phyloP scores from a whole-genome alignment of 2,329 filamentous ascomycete species.

The Myriosclerotinia scirpicola region DNA sequence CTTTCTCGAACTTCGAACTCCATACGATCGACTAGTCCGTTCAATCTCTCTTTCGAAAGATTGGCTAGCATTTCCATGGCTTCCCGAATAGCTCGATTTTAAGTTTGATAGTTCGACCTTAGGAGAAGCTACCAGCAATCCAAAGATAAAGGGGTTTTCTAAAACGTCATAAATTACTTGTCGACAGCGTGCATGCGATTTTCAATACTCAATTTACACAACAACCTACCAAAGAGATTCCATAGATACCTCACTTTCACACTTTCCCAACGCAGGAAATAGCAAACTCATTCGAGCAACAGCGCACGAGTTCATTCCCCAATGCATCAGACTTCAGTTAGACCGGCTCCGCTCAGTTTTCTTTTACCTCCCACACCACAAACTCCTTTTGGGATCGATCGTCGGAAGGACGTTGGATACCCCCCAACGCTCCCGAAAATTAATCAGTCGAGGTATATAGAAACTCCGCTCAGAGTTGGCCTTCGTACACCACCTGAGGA shows the following conservation, averaged over 20 bases:
- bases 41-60: background rate
- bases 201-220: background rate
- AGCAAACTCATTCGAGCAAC: background rate
- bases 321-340: conserved; percentile 41
- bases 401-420: conserved; percentile 31
- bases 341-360: conserved; percentile 38
- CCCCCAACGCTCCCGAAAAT: conserved; percentile 27
- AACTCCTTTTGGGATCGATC: conserved; percentile 28
- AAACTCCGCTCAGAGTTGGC: conserved; percentile 41
- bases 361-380: conserved; percentile 31
- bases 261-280: background rate
- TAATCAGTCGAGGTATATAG: conserved; percentile 30
- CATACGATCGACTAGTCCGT: background rate
- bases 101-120: background rate
- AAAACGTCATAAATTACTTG: background rate
- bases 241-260: background rate
- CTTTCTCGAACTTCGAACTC: background rate
- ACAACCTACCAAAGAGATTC: conserved; percentile 1
- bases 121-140: background rate
- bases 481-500: conserved; percentile 54
- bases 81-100: background rate
- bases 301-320: conserved; percentile 24
- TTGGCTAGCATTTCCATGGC: background rate
- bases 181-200: too few species aligned
- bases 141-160: background rate